Conservation (phyloP, 139 green algal genomes). For the Tetradesmus obliquus region DNA sequence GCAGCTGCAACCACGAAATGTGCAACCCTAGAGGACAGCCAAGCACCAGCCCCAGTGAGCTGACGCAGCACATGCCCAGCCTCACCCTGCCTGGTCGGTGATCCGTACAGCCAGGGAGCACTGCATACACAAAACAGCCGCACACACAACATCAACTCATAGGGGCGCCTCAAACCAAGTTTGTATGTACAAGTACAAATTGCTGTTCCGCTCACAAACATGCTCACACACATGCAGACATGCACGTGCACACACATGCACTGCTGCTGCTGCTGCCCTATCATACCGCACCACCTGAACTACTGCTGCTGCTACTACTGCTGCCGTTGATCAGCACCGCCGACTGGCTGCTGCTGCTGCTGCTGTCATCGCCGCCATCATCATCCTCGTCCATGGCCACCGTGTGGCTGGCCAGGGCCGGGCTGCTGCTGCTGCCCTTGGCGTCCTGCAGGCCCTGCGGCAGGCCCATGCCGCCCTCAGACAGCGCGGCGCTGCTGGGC, state of each 20-base stretch:
- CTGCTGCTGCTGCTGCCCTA: background rate
- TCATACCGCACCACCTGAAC: background rate
- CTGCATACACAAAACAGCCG: background rate
- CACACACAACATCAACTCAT: background rate
- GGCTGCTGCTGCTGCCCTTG: background rate
- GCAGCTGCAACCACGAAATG: too few relatives aligned
- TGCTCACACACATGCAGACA: background rate
- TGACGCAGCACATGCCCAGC: too few relatives aligned
- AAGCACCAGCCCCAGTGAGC: too few relatives aligned
- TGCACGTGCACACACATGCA: background rate
- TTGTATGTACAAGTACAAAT: background rate
- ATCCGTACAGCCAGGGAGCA: background rate
- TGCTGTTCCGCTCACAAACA: too few relatives aligned
- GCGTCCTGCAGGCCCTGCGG: background rate
- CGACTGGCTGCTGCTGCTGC: constrained; percentile 1
- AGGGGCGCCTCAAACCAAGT: background rate
- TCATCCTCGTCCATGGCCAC: constrained; percentile 35
- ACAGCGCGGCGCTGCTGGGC: constrained; percentile 16
- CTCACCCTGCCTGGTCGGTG: too few relatives aligned
- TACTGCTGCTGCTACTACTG: constrained; percentile 2
- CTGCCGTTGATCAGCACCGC: background rate
- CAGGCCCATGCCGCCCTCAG: constrained; percentile 36
- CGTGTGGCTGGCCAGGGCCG: constrained; percentile 15
- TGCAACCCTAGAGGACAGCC: too few relatives aligned
- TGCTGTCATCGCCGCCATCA: background rate